Percentiles rank a stretch among this genome's conserved stretches.
phyloP scores from a whole-genome alignment of 2,329 filamentous ascomycete genomes.

The Neocucurbitaria cava region DNA sequence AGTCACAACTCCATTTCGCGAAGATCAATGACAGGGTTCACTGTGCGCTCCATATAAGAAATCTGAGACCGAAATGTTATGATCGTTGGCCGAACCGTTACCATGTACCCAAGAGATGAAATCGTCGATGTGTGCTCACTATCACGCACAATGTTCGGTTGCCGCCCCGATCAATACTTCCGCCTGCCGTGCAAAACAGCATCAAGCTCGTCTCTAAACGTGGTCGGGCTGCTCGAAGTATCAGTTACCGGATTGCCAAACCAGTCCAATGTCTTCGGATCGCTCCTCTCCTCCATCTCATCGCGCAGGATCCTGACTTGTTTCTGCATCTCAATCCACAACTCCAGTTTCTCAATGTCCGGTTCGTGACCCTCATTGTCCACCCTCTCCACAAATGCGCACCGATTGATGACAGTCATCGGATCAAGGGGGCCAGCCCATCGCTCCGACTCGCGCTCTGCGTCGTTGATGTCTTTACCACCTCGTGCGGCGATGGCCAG shows the following conservation, averaged over 20 bases:
- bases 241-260: not conserved
- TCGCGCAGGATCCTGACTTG: conserved; percentile 52
- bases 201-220: conserved; percentile 33
- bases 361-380: conserved; percentile 21
- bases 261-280: not conserved
- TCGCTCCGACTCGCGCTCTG: conserved; percentile 15
- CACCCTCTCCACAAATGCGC: conserved; percentile 1
- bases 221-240: not conserved
- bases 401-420: conserved; percentile 15
- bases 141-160: no score
- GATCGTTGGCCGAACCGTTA: not conserved
- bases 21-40: no score
- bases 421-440: conserved; percentile 40
- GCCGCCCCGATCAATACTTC: not conserved
- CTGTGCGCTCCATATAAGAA: no score
- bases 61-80: not conserved
- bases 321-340: conserved; percentile 53
- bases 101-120: not conserved
- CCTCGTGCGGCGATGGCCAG: conserved; percentile 44
- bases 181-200: conserved; percentile 25
- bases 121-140: no score
- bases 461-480: conserved; percentile 16
- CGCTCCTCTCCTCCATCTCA: conserved; percentile 40
- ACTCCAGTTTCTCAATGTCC: conserved; percentile 46
- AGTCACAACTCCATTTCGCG: no score